phyloP scores from a whole-genome alignment of 2,329 filamentous ascomycete species.

The Penicillium capsulatum region DNA sequence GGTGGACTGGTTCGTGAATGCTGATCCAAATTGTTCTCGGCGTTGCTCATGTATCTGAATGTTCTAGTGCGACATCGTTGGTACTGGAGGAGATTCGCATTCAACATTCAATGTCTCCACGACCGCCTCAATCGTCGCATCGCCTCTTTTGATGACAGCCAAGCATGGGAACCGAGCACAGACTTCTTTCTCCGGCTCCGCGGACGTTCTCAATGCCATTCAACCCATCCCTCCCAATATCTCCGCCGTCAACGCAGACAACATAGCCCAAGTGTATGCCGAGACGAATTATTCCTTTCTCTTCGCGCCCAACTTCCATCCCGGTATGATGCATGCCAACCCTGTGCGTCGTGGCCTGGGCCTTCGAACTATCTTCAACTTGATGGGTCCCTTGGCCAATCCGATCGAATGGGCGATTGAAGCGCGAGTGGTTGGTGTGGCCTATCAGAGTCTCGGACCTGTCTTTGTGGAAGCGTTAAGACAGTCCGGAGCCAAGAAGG shows the following conservation, averaged over 20 bases:
- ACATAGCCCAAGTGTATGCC: constrained; percentile 68
- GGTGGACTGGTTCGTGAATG: constrained; percentile 70
- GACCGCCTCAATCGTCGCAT: constrained; percentile 86
- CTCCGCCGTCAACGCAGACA: constrained; percentile 65
- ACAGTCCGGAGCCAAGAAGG: constrained; percentile 73
- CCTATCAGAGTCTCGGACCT: constrained; percentile 76
- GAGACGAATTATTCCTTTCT: constrained; percentile 89
- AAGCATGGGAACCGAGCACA: constrained; percentile 97
- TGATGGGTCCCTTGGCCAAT: constrained; percentile 87
- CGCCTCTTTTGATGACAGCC: constrained; percentile 75
- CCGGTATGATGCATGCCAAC: constrained; percentile 85
- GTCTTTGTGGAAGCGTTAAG: constrained; percentile 83
- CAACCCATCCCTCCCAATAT: constrained; percentile 69
- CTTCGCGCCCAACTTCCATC: constrained; percentile 93
- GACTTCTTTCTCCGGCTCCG: constrained; percentile 91
- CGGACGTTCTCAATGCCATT: constrained; percentile 79
- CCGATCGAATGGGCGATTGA: constrained; percentile 81
- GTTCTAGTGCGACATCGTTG: constrained; percentile 82
- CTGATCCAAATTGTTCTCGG: neutral
- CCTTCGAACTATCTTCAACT: constrained; percentile 95
- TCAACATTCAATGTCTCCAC: constrained; percentile 99
- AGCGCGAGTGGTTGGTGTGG: constrained; percentile 88
- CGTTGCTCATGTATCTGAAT: neutral
- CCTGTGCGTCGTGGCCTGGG: constrained; percentile 82
- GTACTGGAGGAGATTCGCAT: constrained; percentile 92